Evolutionary conservation across 805 yeast species (phyloP), one percentile per base, ranked within the genome.

Genomic region (Metschnikowia similis): DNA sequence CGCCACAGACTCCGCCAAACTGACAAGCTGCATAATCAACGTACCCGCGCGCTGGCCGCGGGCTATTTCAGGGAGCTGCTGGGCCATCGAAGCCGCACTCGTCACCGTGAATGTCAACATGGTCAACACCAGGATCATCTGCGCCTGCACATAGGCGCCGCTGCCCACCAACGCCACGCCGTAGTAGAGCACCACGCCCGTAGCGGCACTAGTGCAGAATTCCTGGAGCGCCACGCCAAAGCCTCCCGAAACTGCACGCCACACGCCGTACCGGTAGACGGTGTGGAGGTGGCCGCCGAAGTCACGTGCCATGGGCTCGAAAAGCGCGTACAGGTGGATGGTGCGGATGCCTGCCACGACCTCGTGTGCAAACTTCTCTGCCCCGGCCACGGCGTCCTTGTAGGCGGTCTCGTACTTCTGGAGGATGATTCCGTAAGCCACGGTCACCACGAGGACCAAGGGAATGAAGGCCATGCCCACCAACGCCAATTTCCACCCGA

Each of bases 401-500:
- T 88, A 88, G 1, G 56, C 55, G 17, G 80, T 75, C 64, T 91
- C 96, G 54, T 75, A 75, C 8, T 55, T 63, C 51, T 79, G 82
- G 31, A 85, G 66, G 3, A 81, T 45, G 0, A 61, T 52, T 6
- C 87, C 81, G 63, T 82, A 88, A 0, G 72, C 41, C 0, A 70
- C 66, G 2, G 91, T 78, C 1, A 82, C 59, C 0, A 79, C 27
- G 0, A 80, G 58, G 45, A 87, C 81, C 10, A 83, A 54, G 0
- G 96, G 95, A 11, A 87, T 75, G 64, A 90, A 73, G 0, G 96
- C 77, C 9, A 91, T 58, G 1, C 96, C 95, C 1, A 89, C 94
- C 8, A 92, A 67, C 1, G 97, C 80, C 38, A 94, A 69, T 59
- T 85, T 87, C 98, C 98, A 94, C 0, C 97, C 96, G 9, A 76